phyloP scores from a whole-genome alignment of 441 rosid species.

The Theobroma grandiflorum region DNA sequence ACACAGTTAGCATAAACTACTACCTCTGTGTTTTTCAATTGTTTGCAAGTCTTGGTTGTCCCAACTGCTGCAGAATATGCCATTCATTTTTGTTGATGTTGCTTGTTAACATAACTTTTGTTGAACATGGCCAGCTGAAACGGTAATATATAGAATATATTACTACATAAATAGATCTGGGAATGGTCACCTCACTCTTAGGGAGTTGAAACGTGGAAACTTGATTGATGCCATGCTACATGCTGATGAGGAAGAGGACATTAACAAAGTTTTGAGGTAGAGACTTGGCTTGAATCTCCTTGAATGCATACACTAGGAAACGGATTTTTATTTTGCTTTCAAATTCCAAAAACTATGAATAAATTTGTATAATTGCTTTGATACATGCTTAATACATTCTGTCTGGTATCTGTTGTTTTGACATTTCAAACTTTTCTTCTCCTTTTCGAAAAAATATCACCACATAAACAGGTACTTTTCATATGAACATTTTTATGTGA shows the following conservation, averaged over 20 bases:
- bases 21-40: not conserved
- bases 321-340: not conserved
- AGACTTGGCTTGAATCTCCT: constrained; percentile 25
- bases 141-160: constrained; percentile 96
- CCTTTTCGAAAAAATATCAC: not conserved
- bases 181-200: constrained; percentile 83
- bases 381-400: constrained; percentile 19
- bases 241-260: constrained; percentile 98
- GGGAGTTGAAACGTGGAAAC: constrained; percentile 93
- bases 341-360: constrained; percentile 8
- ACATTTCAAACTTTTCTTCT: not conserved
- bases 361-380: not conserved
- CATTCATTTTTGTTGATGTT: constrained; percentile 1
- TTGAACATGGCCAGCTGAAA: constrained; percentile 80
- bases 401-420: not conserved
- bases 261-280: constrained; percentile 97
- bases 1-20: constrained; percentile 10
- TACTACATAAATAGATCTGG: constrained; percentile 93
- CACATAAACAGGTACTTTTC: constrained; percentile 78
- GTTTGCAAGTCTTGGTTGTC: constrained; percentile 13
- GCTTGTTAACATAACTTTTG: constrained; percentile 32
- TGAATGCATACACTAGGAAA: constrained; percentile 15
- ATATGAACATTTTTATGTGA: constrained; percentile 96
- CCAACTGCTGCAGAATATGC: not conserved
- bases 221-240: constrained; percentile 87